Conservation (phyloP, 208 protist genomes). For the Leishmania lainsoni region DNA sequence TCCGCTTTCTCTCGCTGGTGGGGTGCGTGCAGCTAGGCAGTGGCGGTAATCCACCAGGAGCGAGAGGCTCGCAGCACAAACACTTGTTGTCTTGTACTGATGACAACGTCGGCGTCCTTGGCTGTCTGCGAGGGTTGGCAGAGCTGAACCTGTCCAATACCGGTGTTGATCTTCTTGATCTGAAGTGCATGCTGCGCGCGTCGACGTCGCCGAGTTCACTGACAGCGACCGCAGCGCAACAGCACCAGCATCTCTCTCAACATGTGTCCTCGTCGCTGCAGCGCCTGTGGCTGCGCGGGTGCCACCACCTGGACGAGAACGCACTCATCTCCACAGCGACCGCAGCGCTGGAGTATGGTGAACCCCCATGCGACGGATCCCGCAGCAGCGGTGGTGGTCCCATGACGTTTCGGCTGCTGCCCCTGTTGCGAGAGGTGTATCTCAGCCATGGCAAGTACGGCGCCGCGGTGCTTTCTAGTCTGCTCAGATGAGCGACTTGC, state of each 20-base stretch:
- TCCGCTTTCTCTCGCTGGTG: slow-evolving; percentile 34
- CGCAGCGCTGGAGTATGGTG: background rate
- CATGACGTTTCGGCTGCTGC: background rate
- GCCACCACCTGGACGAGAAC: slow-evolving; percentile 24
- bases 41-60: background rate
- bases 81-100: background rate
- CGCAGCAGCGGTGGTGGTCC: background rate
- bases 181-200: background rate
- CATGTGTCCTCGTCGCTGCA: slow-evolving; percentile 22
- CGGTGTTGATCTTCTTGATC: slow-evolving; percentile 14
- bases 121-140: slow-evolving; percentile 32
- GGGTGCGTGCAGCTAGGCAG: slow-evolving; percentile 31
- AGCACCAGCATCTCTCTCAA: background rate
- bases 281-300: slow-evolving; percentile 44
- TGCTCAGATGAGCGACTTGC: slow-evolving; percentile 5
- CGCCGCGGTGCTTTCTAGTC: slow-evolving; percentile 12
- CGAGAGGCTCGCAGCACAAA: background rate
- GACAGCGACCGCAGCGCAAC: background rate
- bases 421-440: slow-evolving; percentile 24
- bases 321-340: slow-evolving; percentile 4
- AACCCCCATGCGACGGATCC: background rate
- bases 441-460: slow-evolving; percentile 27
- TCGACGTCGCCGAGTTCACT: background rate
- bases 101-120: slow-evolving; percentile 20
- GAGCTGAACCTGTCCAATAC: slow-evolving; percentile 55